A percentile compares a stretch with the other conserved stretches of the same genome.
phyloP scores from a whole-genome alignment of 2,329 filamentous ascomycete genomes.

The Penicillium decumbens region DNA sequence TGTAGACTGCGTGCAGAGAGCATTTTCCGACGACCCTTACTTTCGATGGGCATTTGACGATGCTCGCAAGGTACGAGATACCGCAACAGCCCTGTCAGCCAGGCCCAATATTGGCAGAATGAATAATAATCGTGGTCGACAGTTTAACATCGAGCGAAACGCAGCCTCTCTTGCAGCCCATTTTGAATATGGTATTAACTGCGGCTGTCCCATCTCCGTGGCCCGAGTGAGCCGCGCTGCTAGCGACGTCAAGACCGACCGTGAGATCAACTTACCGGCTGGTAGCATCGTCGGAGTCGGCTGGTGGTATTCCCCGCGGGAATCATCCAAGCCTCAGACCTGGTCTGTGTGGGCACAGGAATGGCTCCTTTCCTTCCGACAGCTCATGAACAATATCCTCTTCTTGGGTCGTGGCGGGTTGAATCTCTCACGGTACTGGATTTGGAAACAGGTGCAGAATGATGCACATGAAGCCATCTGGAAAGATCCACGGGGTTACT shows the following conservation, averaged over 20 bases:
- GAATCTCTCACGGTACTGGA: conserved; percentile 62
- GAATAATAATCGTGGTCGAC: conserved; percentile 12
- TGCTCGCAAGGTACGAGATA: conserved; percentile 48
- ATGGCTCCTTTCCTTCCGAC: conserved; percentile 63
- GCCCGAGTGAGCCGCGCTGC: conserved; percentile 54
- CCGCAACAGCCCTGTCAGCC: not conserved
- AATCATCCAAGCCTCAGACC: conserved; percentile 45
- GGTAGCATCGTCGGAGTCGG: conserved; percentile 61
- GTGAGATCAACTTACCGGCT: conserved; percentile 8
- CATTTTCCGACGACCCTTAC: conserved; percentile 64
- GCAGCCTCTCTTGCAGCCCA: conserved; percentile 60
- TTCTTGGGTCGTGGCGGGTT: conserved; percentile 63
- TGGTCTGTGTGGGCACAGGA: conserved; percentile 61
- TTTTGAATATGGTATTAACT: conserved; percentile 64
- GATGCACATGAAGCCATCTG: conserved; percentile 59
- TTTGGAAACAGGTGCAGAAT: conserved; percentile 65
- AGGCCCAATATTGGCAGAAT: not conserved
- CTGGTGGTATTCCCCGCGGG: conserved; percentile 64
- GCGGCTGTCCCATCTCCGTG: conserved; percentile 63
- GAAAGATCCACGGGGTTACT: conserved; percentile 64
- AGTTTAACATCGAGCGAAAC: conserved; percentile 60
- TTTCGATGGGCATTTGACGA: conserved; percentile 62
- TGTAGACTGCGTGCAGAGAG: conserved; percentile 61
- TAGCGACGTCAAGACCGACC: conserved; percentile 17
- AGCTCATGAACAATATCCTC: conserved; percentile 62